Conservation (phyloP, 2,329 filamentous ascomycete genomes). For the Juglanconis sp. region DNA sequence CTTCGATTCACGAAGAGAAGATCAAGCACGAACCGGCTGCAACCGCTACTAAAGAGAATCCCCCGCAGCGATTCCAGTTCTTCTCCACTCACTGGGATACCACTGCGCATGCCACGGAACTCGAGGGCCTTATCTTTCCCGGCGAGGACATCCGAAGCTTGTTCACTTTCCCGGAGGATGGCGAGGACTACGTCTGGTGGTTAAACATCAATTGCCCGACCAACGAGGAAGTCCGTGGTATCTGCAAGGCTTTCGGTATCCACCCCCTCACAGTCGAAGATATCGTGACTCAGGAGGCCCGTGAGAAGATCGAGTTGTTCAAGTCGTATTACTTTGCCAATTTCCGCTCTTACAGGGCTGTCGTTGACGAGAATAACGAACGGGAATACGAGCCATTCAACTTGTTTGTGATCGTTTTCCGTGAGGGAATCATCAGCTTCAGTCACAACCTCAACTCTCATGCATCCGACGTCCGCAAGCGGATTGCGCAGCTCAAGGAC, state of each 20-base stretch:
- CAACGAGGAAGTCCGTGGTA: constrained; percentile 79
- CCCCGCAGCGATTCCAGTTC: constrained; percentile 75
- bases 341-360: constrained; percentile 85
- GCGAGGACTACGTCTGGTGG: constrained; percentile 91
- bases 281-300: constrained; percentile 90
- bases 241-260: constrained; percentile 92
- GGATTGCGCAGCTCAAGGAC: constrained; percentile 89
- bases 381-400: constrained; percentile 93
- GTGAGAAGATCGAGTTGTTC: constrained; percentile 98
- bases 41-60: constrained; percentile 32
- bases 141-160: constrained; percentile 87
- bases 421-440: constrained; percentile 91
- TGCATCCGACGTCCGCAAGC: constrained; percentile 81
- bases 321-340: constrained; percentile 97
- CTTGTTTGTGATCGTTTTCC: constrained; percentile 94
- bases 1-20: constrained; percentile 49
- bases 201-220: constrained; percentile 89
- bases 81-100: constrained; percentile 95
- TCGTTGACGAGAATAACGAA: constrained; percentile 73
- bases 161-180: constrained; percentile 65
- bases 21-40: constrained; percentile 28
- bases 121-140: constrained; percentile 83
- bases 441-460: constrained; percentile 87
- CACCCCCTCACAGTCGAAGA: constrained; percentile 96
- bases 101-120: constrained; percentile 84